phyloP scores from a whole-genome alignment of 139 green algal genomes.

The Coccomyxa sp. region DNA sequence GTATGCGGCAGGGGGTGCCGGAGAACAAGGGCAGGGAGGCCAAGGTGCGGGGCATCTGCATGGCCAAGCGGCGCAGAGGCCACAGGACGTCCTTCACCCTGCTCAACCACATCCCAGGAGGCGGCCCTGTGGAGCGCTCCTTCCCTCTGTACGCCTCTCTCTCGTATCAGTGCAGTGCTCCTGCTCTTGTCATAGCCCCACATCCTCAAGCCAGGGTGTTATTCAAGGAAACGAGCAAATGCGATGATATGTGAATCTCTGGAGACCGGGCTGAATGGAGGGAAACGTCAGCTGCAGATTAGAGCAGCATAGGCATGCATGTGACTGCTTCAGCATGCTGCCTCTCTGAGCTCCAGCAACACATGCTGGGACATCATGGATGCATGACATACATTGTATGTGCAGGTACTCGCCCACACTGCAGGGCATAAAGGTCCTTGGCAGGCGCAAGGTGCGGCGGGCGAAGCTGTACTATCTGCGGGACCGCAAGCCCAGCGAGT shows the following conservation, averaged over 20 bases:
- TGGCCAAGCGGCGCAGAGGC: constrained; percentile 37
- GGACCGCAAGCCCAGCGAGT: constrained; percentile 34
- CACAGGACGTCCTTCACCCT: constrained; percentile 48
- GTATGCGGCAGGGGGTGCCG: constrained; percentile 29
- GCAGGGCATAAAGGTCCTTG: constrained; percentile 35
- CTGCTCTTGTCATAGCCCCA: not conserved
- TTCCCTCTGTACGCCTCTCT: constrained; percentile 47
- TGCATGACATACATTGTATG: not conserved
- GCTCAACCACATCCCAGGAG: constrained; percentile 37
- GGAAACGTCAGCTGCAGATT: not conserved
- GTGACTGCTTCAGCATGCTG: not conserved
- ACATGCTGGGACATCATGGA: not conserved
- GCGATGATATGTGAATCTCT: not conserved
- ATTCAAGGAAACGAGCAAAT: not conserved
- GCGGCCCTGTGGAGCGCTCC: constrained; percentile 42
- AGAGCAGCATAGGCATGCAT: not conserved
- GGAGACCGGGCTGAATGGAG: not conserved
- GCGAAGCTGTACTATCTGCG: constrained; percentile 62
- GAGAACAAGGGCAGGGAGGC: constrained; percentile 48
- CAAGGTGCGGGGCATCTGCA: constrained; percentile 47
- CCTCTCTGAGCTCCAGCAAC: too few relatives aligned
- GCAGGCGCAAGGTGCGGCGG: constrained; percentile 20
- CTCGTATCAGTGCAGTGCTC: not conserved
- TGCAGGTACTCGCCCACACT: constrained; percentile 53
- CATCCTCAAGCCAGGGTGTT: not conserved